A percentile compares a stretch with the other conserved stretches of the same genome.
Conservation (phyloP, 345 rosid genomes). For the Theobroma cacao region DNA sequence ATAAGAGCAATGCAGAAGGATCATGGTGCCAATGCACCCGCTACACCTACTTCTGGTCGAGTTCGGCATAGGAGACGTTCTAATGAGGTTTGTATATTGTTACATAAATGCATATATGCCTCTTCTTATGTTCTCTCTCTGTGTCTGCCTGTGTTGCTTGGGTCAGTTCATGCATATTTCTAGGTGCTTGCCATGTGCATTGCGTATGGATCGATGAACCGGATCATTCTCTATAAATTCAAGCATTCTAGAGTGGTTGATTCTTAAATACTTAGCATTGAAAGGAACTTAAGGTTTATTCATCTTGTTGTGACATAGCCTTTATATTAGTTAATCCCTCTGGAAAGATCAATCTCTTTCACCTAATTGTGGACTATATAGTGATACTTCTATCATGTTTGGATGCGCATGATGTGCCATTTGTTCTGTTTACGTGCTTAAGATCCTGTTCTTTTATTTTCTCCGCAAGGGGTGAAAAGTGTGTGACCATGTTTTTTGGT, state of each 20-base stretch:
- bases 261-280: background rate
- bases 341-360: background rate
- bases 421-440: background rate
- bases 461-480: background rate
- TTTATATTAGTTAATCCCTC: background rate
- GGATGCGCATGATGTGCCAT: background rate
- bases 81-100: constrained; percentile 27
- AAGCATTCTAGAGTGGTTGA: background rate
- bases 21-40: constrained; percentile 7
- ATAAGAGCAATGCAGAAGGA: constrained; percentile 14
- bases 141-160: background rate
- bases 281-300: background rate
- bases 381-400: background rate
- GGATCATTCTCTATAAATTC: background rate
- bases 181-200: constrained; percentile 1
- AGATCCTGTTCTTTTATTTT: background rate
- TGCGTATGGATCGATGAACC: background rate
- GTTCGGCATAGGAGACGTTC: constrained; percentile 40
- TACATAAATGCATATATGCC: background rate
- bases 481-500: background rate
- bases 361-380: background rate
- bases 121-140: background rate
- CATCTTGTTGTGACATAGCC: background rate
- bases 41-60: constrained; percentile 15
- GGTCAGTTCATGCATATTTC: background rate